These are phyloP conservation scores for Begonia fuchsioides DNA, from an alignment of 306 rosid species.

Conservation along the genomic window DNA sequence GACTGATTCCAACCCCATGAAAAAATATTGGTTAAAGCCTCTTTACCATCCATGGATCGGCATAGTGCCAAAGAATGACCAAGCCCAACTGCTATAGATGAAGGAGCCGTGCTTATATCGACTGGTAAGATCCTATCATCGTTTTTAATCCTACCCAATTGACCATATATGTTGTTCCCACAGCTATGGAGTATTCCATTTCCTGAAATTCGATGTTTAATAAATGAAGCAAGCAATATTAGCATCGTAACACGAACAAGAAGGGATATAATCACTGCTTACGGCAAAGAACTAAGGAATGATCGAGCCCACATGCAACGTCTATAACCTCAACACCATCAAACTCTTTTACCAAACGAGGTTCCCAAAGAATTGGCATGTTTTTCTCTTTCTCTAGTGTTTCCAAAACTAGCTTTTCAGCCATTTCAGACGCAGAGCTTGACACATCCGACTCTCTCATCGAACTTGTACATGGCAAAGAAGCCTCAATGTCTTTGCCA, in stretches of 20 bases:
- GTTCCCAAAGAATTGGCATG: constrained; percentile 87
- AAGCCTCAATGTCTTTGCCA: constrained; percentile 33
- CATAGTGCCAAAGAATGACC: constrained; percentile 90
- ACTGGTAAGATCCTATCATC: constrained; percentile 65
- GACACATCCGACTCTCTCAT: constrained; percentile 15
- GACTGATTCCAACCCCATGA: constrained; percentile 92
- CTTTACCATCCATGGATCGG: constrained; percentile 21
- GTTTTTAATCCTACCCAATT: constrained; percentile 47
- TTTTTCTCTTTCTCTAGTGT: constrained; percentile 53
- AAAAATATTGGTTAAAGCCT: constrained; percentile 27
- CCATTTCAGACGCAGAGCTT: constrained; percentile 32
- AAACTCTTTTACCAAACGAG: constrained; percentile 48
- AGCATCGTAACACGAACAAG: constrained; percentile 2
- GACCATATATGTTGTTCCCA: constrained; percentile 73
- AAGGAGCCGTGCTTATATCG: constrained; percentile 30
- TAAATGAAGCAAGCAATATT: constrained; percentile 9
- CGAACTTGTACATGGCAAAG: constrained; percentile 31
- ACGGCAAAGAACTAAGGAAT: constrained; percentile 76
- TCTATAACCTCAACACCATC: constrained; percentile 44
- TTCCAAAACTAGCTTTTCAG: constrained; percentile 55
- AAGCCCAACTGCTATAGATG: constrained; percentile 64
- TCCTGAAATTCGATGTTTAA: constrained; percentile 35
- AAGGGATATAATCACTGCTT: constrained; percentile 17
- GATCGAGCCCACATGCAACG: constrained; percentile 86
- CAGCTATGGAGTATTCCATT: constrained; percentile 56